Base-by-base conservation (phyloP, 1,284 basidiomycete species). In the Omphalotus olearius region DNA sequence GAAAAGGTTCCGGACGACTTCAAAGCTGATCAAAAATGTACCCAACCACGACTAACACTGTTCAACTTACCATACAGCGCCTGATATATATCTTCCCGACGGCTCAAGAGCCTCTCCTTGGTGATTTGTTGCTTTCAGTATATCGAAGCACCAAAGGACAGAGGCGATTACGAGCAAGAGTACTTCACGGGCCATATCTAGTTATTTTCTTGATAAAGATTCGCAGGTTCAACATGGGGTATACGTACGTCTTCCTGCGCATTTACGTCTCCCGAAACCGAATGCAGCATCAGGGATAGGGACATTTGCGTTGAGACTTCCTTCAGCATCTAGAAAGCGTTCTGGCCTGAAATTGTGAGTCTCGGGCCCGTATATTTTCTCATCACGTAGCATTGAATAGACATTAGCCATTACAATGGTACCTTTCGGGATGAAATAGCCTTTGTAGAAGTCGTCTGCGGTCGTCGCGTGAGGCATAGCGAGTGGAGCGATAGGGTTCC, bases 241-340 rank as follows among this genome's bases (percentile, higher is more conserved):
- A 13, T 18, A 43, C 43, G 20, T 7, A 47, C 46, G 17, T 47
- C 35, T 28, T 16, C 46, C 46, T 20, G 46, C 33, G 33, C 47
- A 49, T 28, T 17, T 49, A 25, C 47, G 37, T 16, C 47, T 38
- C 38, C 47, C 47, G 13, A 38, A 49, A 14, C 47, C 47, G 30
- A 49, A 49, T 20, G 38, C 47, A 13, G 25, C 38, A 16, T 49
- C 47, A 13, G 25, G 25, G 18, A 11, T n/a, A n/a, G 17, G 11
- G 7, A 23, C 20, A 10, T 17, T 23, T 16, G 33, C 13, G n/a
- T 40, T 28, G 9, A 40, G 11, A 14, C 16, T 39, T 16, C 39
- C 37, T 10, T 40, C 37, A 6, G 18, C 10, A 47, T 26, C 39
- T 13, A 49, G 23, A 40, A 49, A 49, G 7, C 47, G 23, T 28